Evolutionary conservation across 805 yeast genomes (phyloP).

Genomic region (Candida maesae): DNA sequence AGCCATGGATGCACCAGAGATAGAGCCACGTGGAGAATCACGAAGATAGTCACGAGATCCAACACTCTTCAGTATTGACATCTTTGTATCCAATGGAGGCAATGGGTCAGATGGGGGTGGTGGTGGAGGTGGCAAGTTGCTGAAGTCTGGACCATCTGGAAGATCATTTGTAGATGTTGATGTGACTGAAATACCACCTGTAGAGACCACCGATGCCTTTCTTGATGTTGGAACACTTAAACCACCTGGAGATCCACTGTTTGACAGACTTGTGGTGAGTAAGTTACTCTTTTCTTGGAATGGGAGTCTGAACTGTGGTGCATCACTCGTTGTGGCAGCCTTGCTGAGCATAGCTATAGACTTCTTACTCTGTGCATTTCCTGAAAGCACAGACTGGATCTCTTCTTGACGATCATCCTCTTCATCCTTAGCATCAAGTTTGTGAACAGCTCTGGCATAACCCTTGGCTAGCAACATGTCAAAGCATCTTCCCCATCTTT

Average conservation of each 20-base stretch:
- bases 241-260: constrained; percentile 4
- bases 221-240: constrained; percentile 29
- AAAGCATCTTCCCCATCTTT: constrained; percentile 76
- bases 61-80: constrained; percentile 8
- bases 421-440: constrained; percentile 26
- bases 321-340: constrained; percentile 25
- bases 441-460: constrained; percentile 50
- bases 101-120: constrained; percentile 55
- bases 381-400: constrained; percentile 12
- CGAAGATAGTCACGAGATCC: constrained; percentile 20
- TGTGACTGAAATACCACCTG: constrained; percentile 28
- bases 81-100: constrained; percentile 27
- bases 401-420: constrained; percentile 7
- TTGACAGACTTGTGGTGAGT: constrained; percentile 14
- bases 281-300: constrained; percentile 47
- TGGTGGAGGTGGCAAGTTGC: constrained; percentile 47
- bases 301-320: constrained; percentile 64
- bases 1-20: constrained; percentile 30
- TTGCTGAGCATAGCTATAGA: constrained; percentile 26
- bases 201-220: constrained; percentile 36
- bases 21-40: constrained; percentile 46
- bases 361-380: constrained; percentile 22
- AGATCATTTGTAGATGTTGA: constrained; percentile 26
- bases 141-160: constrained; percentile 27
- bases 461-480: constrained; percentile 58